Percentiles rank a stretch among this genome's conserved stretches.
These are phyloP conservation scores for Epichloe brachyelytri DNA, from an alignment of 2,329 filamentous ascomycete genomes.

Conservation along the genomic window DNA sequence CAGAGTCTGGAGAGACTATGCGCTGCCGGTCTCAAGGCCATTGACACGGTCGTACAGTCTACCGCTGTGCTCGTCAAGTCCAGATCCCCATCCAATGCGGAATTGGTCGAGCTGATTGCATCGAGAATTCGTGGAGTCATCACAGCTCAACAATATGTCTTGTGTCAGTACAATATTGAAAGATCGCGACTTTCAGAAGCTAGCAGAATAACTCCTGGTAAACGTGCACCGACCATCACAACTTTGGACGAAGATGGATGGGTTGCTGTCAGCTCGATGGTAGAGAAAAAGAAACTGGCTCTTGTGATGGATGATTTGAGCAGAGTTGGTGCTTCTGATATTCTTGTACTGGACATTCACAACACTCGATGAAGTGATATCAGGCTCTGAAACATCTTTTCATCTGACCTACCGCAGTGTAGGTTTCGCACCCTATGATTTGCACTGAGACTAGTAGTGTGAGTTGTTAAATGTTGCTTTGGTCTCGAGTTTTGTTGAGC, in stretches of 20 bases:
- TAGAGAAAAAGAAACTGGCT: constrained; percentile 75
- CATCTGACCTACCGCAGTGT: too few relatives aligned
- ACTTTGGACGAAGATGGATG: constrained; percentile 76
- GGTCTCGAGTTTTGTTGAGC: too few relatives aligned
- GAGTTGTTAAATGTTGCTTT: neutral
- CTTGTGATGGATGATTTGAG: constrained; percentile 75
- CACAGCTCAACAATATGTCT: constrained; percentile 82
- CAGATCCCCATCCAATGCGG: constrained; percentile 64
- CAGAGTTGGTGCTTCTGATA: constrained; percentile 67
- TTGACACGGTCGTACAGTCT: constrained; percentile 82
- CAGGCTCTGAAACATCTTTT: neutral
- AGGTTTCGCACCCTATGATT: too few relatives aligned
- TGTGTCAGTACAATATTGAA: constrained; percentile 93
- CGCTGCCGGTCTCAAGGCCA: constrained; percentile 86
- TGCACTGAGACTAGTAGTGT: neutral
- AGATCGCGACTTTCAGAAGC: constrained; percentile 54
- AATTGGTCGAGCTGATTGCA: constrained; percentile 71
- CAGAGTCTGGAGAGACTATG: constrained; percentile 98
- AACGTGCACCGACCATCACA: constrained; percentile 86
- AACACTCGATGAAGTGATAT: constrained; percentile 46
- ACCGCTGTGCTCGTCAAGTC: constrained; percentile 89
- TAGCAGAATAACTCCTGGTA: constrained; percentile 75
- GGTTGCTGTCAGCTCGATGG: constrained; percentile 93
- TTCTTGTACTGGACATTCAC: constrained; percentile 73
- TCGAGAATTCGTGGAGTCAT: constrained; percentile 88